Conservation (phyloP, 495 filamentous ascomycete species). For the Daldinia loculata region DNA sequence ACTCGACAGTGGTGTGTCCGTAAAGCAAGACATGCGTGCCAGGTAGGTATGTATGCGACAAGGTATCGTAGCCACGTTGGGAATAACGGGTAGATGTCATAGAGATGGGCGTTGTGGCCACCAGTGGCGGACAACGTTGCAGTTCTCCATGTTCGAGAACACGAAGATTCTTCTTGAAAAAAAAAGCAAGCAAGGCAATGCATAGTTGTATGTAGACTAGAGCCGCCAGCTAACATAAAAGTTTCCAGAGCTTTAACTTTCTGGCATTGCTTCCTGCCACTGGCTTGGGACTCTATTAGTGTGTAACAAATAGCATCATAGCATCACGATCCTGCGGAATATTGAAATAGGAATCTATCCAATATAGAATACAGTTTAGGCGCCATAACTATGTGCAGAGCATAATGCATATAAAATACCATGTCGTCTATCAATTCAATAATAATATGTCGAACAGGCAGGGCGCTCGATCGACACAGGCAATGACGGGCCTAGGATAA, state of each 20-base stretch:
- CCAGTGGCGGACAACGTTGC: conserved; percentile 31
- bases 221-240: conserved; percentile 4
- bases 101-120: conserved; percentile 18
- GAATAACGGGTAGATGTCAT: conserved; percentile 39
- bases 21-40: conserved; percentile 23
- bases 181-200: conserved; percentile 25
- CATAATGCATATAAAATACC: conserved; percentile 15
- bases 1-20: conserved; percentile 16
- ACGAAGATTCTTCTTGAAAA: conserved; percentile 21
- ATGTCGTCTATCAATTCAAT: conserved; percentile 13
- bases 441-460: not conserved
- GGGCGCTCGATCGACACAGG: conserved; percentile 12
- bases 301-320: conserved; percentile 7
- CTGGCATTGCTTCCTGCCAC: not conserved
- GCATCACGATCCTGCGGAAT: conserved; percentile 24
- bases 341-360: conserved; percentile 20
- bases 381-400: conserved; percentile 21
- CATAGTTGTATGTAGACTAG: conserved; percentile 9
- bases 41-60: conserved; percentile 17
- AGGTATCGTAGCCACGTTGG: conserved; percentile 31
- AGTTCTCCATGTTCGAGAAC: conserved; percentile 34
- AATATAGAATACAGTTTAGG: conserved; percentile 18
- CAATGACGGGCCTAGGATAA: conserved; percentile 2
- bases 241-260: not conserved
- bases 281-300: not conserved